phyloP scores from a whole-genome alignment of 139 green algal genomes.

The Spirogloea muscicola region DNA sequence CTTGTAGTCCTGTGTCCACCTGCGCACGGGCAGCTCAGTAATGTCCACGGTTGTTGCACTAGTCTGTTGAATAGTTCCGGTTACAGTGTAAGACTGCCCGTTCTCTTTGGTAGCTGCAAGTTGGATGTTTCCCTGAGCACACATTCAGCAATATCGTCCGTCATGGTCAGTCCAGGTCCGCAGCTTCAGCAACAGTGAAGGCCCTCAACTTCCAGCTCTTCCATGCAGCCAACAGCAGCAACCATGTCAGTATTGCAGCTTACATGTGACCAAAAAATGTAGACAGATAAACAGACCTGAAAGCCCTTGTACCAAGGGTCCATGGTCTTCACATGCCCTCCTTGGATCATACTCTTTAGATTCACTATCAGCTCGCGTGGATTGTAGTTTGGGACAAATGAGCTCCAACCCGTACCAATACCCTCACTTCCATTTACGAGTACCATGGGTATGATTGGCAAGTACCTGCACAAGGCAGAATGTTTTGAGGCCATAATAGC shows the following conservation, averaged over 20 bases:
- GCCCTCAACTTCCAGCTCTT: not conserved
- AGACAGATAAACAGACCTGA: conserved; percentile 6
- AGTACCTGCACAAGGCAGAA: conserved; percentile 42
- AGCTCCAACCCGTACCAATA: conserved; percentile 97
- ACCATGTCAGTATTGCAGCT: not conserved
- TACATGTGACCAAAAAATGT: not conserved
- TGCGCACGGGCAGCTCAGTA: conserved; percentile 89
- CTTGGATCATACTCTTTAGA: conserved; percentile 74
- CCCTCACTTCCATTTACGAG: conserved; percentile 95
- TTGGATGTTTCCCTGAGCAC: not conserved
- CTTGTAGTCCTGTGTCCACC: conserved; percentile 98
- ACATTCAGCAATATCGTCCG: no score
- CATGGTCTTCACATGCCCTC: conserved; percentile 70
- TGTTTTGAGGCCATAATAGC: no score
- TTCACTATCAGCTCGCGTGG: conserved; percentile 87
- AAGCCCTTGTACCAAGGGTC: conserved; percentile 83
- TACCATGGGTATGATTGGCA: conserved; percentile 59
- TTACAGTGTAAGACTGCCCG: conserved; percentile 64
- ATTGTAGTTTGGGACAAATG: conserved; percentile 95
- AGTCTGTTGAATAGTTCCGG: conserved; percentile 63
- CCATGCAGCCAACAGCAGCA: not conserved
- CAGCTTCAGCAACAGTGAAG: not conserved
- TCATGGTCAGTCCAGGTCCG: no score
- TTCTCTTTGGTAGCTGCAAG: not conserved
- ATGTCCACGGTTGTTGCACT: conserved; percentile 73